A percentile compares a stretch with the other conserved stretches of the same genome.
phyloP scores from a whole-genome alignment of 2,329 filamentous ascomycete species.

The Calonectria montana region DNA sequence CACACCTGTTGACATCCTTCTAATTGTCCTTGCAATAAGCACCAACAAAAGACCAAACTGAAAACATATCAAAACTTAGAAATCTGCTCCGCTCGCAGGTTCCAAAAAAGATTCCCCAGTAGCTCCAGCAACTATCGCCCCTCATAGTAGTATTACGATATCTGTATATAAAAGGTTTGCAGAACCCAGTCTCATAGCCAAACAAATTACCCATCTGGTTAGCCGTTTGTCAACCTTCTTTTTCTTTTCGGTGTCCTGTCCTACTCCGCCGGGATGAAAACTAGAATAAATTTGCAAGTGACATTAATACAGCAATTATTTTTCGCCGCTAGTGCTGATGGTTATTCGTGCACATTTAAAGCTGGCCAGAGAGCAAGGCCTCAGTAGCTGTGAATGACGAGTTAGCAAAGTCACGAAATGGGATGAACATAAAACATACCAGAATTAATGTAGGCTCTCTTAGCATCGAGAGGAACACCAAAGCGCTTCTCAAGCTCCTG shows the following conservation, averaged over 20 bases:
- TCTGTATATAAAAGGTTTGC: slow-evolving; percentile 30
- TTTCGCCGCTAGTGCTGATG: slow-evolving; percentile 19
- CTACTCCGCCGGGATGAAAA: slow-evolving; percentile 34
- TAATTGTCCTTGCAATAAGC: slow-evolving; percentile 35
- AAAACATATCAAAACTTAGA: slow-evolving; percentile 7
- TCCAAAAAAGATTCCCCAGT: slow-evolving; percentile 19
- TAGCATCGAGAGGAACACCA: slow-evolving; percentile 84
- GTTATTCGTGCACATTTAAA: slow-evolving; percentile 58
- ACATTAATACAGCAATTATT: slow-evolving; percentile 30
- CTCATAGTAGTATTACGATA: slow-evolving; percentile 37
- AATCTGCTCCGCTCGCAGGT: slow-evolving; percentile 13
- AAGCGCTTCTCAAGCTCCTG: slow-evolving; percentile 91
- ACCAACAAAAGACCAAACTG: slow-evolving; percentile 26
- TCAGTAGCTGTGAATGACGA: slow-evolving; percentile 70
- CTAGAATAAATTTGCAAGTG: slow-evolving; percentile 30
- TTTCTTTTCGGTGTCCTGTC: slow-evolving; percentile 38
- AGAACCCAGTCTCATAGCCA: slow-evolving; percentile 27
- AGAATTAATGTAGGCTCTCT: slow-evolving; percentile 93
- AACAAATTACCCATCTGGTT: slow-evolving; percentile 23
- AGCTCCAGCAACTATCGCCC: slow-evolving; percentile 27
- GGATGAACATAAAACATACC: slow-evolving; percentile 67
- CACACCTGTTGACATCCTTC: slow-evolving; percentile 9
- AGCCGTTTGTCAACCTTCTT: slow-evolving; percentile 36
- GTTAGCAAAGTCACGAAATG: slow-evolving; percentile 27
- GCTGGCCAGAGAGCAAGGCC: slow-evolving; percentile 80